These are phyloP conservation scores for Suhomyces sp. DNA, from an alignment of 805 yeast species.

Conservation along the genomic window DNA sequence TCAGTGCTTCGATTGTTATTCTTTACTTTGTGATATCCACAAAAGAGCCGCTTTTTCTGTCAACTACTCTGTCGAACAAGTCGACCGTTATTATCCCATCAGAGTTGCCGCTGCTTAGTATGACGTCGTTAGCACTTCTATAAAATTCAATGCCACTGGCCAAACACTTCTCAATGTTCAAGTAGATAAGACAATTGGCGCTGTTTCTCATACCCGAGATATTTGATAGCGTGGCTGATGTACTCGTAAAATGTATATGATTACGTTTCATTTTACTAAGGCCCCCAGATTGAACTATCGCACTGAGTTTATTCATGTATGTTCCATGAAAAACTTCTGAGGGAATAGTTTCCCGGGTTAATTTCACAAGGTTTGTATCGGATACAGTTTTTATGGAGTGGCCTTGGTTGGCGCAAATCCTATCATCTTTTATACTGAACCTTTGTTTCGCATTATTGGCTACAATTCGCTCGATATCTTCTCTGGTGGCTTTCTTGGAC, in stretches of 20 bases:
- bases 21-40: constrained; percentile 1
- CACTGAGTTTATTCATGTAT: constrained; percentile 41
- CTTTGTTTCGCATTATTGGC: constrained; percentile 66
- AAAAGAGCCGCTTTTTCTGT: constrained; percentile 6
- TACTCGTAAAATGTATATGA: constrained; percentile 81
- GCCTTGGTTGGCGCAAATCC: constrained; percentile 90
- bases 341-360: constrained; percentile 48
- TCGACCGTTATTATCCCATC: constrained; percentile 49
- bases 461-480: constrained; percentile 63
- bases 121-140: constrained; percentile 71
- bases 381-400: constrained; percentile 61
- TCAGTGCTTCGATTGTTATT: neutral
- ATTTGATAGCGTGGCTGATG: constrained; percentile 42
- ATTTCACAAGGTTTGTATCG: constrained; percentile 37
- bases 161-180: constrained; percentile 53
- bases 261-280: constrained; percentile 69
- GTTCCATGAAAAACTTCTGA: constrained; percentile 78
- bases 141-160: constrained; percentile 47
- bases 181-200: constrained; percentile 56
- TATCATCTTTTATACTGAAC: constrained; percentile 46
- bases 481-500: constrained; percentile 49
- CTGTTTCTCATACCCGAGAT: constrained; percentile 73
- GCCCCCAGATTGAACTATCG: constrained; percentile 53
- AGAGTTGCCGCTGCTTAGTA: constrained; percentile 59
- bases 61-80: constrained; percentile 37